Evolutionary conservation across 2,329 filamentous ascomycete species (phyloP), one percentile per base, ranked within the genome.

Genomic region (Chaetothyriales sp.): DNA sequence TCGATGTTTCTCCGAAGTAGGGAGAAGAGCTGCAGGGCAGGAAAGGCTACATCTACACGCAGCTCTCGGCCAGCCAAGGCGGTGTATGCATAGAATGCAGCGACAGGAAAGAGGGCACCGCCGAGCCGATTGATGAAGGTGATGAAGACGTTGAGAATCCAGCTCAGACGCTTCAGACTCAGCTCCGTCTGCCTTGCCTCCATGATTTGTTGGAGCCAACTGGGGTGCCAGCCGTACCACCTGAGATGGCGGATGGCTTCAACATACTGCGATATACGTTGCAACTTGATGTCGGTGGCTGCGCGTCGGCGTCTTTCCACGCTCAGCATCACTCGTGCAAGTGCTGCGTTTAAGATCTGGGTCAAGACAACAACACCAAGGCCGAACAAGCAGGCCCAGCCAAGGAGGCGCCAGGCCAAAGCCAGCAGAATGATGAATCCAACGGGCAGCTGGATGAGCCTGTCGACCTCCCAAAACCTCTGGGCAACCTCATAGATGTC

Each of bases 401-500:
- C 88, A 48, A 95, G 78, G 49, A 95, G 76, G 53, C 77, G 73
- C 79, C 84, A 87, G 6, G 89, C 80, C 5, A 95, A 73, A 10
- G 80, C 68, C 10, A 86, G 75, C 0, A 86, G 84, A 3, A 94
- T 71, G 1, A 87, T 61, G n/a, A 90, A 75, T 53, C 83, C 84
- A 15, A 92, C 66, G 0, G 88, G 88, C 54, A 84, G 85, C 2
- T 81, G 81, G 43, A 93, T 70, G 1, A 95, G 70, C n/a, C 73
- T 73, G 1, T 84, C 76, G 49, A 92, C 84, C 53, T 95, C 88
- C 88, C 88, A 95, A 60, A 95, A 92, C 44, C 70, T 66, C 61
- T 90, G 86, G 2, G 86, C 78, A 42, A 90, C 79, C 62, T 89
- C 84, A 61, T 90, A 92, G 0, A 84, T 85, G 63, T 92, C 86